phyloP scores from a whole-genome alignment of 78 protist species.

The Creolimax fragrantissima region DNA sequence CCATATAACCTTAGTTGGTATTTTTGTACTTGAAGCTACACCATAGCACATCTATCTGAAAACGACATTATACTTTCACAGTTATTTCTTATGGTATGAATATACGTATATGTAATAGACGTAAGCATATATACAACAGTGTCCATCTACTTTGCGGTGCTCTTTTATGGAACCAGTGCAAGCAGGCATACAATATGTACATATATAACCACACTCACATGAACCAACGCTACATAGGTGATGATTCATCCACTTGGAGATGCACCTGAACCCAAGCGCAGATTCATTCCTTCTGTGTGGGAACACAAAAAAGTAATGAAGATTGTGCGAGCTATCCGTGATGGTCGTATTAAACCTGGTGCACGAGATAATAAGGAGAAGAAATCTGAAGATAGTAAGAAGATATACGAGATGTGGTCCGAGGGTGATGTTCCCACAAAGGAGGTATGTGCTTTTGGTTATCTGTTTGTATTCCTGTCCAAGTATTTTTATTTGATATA shows the following conservation, averaged over 20 bases:
- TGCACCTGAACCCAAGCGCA: constrained; percentile 64
- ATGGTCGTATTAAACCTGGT: constrained; percentile 11
- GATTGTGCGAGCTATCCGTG: constrained; percentile 50
- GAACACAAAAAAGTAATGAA: constrained; percentile 53
- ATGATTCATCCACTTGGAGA: constrained; percentile 41
- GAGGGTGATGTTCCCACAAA: constrained; percentile 2
- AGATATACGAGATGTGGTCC: neutral
- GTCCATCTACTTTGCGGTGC: neutral
- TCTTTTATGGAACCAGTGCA: too few species aligned
- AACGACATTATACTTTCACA: too few species aligned
- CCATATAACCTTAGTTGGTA: too few species aligned
- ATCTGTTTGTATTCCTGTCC: neutral
- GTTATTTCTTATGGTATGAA: too few species aligned
- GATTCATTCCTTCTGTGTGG: constrained; percentile 60
- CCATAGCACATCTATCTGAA: too few species aligned
- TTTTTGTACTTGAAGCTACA: too few species aligned
- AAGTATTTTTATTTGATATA: neutral
- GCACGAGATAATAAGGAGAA: neutral
- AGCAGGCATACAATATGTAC: too few species aligned
- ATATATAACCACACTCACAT: neutral
- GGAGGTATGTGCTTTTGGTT: neutral
- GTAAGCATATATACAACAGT: neutral
- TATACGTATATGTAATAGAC: too few species aligned
- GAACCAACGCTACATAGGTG: neutral
- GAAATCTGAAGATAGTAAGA: neutral